phyloP scores from a whole-genome alignment of 164 flowering plant genomes.

The Hamamelis virginiana region DNA sequence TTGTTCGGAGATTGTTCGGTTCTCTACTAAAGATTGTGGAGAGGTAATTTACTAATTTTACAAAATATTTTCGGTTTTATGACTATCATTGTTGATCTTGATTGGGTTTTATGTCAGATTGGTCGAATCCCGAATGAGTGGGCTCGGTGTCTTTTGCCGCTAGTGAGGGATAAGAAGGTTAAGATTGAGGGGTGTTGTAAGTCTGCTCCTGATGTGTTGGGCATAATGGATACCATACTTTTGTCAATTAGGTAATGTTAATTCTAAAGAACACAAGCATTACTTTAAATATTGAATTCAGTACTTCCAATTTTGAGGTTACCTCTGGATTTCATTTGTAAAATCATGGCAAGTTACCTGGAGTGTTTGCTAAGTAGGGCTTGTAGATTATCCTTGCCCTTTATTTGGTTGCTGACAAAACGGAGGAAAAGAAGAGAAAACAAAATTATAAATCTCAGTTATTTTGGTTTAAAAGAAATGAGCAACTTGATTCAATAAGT shows the following conservation, averaged over 20 bases:
- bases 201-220: slow-evolving; percentile 64
- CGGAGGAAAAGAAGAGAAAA: neutral
- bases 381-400: too few species aligned
- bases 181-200: slow-evolving; percentile 68
- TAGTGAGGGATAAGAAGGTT: slow-evolving; percentile 78
- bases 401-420: neutral
- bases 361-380: too few species aligned
- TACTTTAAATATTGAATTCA: neutral
- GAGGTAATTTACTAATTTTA: slow-evolving; percentile 65
- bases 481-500: too few species aligned
- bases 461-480: neutral
- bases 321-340: neutral
- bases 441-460: neutral
- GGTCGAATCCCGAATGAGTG: slow-evolving; percentile 98
- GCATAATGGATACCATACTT: slow-evolving; percentile 78
- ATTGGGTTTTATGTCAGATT: slow-evolving; percentile 48
- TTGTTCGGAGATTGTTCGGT: slow-evolving; percentile 89
- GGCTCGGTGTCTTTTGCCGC: slow-evolving; percentile 87
- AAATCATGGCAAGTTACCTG: too few species aligned
- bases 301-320: neutral
- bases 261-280: neutral
- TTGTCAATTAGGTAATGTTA: slow-evolving; percentile 65
- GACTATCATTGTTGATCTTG: too few species aligned
- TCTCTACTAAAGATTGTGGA: slow-evolving; percentile 69
- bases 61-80: too few species aligned